Percentiles rank a stretch among this genome's conserved stretches.
phyloP scores from a whole-genome alignment of 139 green algal species.

The Chlorella sorokiniana region DNA sequence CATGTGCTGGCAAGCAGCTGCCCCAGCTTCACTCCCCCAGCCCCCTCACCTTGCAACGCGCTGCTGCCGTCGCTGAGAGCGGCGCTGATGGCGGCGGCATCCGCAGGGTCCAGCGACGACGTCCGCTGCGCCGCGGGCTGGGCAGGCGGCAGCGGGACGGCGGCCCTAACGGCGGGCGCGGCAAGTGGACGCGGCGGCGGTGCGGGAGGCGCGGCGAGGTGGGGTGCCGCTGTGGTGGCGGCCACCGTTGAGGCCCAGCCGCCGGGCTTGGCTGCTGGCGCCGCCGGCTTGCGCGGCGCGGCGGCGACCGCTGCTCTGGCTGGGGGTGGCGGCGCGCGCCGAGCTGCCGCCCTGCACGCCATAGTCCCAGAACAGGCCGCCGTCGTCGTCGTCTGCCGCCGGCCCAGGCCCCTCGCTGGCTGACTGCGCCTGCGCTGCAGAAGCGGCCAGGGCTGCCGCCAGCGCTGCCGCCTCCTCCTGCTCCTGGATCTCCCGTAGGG shows the following conservation, averaged over 20 bases:
- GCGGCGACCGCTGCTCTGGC: not conserved
- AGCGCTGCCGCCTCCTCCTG: slow-evolving; percentile 36
- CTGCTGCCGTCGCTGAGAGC: not conserved
- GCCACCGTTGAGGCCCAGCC: slow-evolving; percentile 3
- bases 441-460: not conserved
- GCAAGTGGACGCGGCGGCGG: slow-evolving; percentile 3
- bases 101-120: slow-evolving; percentile 18
- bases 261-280: not conserved
- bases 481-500: slow-evolving; percentile 58
- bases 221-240: slow-evolving; percentile 6
- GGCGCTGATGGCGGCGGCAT: slow-evolving; percentile 1
- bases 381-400: slow-evolving; percentile 42
- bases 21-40: no score
- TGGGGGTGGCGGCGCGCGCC: not conserved
- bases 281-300: not conserved
- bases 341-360: not conserved
- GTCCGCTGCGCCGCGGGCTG: not conserved
- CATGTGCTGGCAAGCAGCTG: not conserved
- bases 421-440: slow-evolving; percentile 32
- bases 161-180: no score
- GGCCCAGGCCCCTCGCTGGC: not conserved
- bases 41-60: not conserved
- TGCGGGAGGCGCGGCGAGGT: not conserved
- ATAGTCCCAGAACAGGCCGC: slow-evolving; percentile 74
- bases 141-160: not conserved